Evolutionary conservation across 805 yeast species (phyloP).

Genomic region (Metschnikowia henanensis): DNA sequence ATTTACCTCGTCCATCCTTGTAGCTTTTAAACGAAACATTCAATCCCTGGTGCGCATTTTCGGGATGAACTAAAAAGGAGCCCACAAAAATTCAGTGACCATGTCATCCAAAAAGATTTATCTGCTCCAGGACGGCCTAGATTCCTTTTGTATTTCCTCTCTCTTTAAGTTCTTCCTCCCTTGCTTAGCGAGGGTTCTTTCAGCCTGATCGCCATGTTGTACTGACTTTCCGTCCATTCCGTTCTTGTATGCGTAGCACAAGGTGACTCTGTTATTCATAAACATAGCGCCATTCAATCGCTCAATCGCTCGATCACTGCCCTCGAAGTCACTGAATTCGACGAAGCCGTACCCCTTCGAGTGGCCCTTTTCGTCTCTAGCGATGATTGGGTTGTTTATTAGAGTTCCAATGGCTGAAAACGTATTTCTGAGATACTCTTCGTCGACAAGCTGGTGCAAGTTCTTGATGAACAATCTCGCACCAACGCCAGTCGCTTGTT

Average conservation of each 20-base stretch:
- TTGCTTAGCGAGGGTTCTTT: conserved; percentile 65
- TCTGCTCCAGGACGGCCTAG: background rate
- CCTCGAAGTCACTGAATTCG: conserved; percentile 59
- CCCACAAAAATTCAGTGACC: no score
- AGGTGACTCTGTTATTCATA: conserved; percentile 59
- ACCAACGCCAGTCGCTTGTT: conserved; percentile 35
- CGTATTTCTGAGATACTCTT: conserved; percentile 51
- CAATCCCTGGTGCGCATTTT: no score
- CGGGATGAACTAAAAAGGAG: no score
- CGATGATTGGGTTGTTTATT: conserved; percentile 48
- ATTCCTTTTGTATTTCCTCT: conserved; percentile 1
- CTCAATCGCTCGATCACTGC: conserved; percentile 70
- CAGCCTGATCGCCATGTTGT: conserved; percentile 78
- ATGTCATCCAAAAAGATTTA: no score
- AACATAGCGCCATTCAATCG: conserved; percentile 68
- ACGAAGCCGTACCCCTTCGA: conserved; percentile 69
- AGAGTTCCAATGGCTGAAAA: conserved; percentile 71
- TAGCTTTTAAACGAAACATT: no score
- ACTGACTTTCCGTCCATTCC: conserved; percentile 41
- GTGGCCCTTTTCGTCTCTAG: conserved; percentile 48
- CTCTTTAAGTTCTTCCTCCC: conserved; percentile 45
- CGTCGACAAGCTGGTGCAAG: conserved; percentile 66
- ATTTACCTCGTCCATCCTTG: no score
- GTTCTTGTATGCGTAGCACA: conserved; percentile 74
- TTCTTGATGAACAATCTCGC: conserved; percentile 57